These are phyloP conservation scores for Mycena epipterygia DNA, from an alignment of 768 basidiomycete species.

Conservation along the genomic window DNA sequence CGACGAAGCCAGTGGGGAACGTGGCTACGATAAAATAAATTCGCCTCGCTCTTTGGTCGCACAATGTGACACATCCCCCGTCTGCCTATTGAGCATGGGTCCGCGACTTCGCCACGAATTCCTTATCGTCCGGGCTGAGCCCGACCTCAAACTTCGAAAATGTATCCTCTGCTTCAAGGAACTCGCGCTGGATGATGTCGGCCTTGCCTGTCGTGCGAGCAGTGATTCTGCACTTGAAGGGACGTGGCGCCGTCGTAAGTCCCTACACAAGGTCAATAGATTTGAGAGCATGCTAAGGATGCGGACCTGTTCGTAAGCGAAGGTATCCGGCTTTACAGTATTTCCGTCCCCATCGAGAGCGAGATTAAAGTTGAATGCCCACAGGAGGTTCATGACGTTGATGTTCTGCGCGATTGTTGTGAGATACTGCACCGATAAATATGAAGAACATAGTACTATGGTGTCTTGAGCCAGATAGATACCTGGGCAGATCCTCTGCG, in stretches of 20 bases:
- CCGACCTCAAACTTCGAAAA: conserved; percentile 34
- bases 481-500: conserved; percentile 23
- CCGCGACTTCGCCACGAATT: conserved; percentile 22
- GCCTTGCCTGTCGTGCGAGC: conserved; percentile 33
- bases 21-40: too few relatives aligned
- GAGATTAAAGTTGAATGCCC: conserved; percentile 46
- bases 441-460: not conserved
- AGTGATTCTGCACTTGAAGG: conserved; percentile 40
- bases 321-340: conserved; percentile 29
- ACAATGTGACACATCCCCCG: too few relatives aligned
- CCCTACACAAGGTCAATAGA: conserved; percentile 20
- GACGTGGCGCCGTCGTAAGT: conserved; percentile 23
- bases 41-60: too few relatives aligned
- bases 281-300: not conserved
- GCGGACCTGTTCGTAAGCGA: conserved; percentile 33
- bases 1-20: too few relatives aligned
- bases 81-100: too few relatives aligned
- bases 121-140: conserved; percentile 25
- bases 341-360: conserved; percentile 14
- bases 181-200: conserved; percentile 34
- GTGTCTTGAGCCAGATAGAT: conserved; percentile 27
- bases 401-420: conserved; percentile 24
- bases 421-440: too few relatives aligned
- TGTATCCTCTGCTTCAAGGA: conserved; percentile 24
- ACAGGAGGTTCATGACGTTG: conserved; percentile 45